Percentiles rank a stretch among this genome's conserved stretches.
Evolutionary conservation across 805 yeast species (phyloP).

Genomic region (Pichia heedii): DNA sequence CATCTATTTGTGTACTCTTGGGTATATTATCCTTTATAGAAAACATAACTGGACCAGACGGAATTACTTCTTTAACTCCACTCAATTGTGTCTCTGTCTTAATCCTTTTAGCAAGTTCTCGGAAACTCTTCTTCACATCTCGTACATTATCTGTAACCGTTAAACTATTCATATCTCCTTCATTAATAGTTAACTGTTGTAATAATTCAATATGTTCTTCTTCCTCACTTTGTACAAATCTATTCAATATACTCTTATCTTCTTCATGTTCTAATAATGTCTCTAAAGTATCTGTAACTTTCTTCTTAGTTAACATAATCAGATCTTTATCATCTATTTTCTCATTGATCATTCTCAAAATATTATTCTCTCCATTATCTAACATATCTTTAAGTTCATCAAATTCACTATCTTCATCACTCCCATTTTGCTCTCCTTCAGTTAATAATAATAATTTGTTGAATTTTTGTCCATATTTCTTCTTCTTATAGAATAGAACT

Average conservation of each 20-base stretch:
- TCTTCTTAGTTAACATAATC: slow-evolving; percentile 62
- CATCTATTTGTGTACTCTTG: background rate
- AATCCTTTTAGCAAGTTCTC: slow-evolving; percentile 22
- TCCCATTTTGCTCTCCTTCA: slow-evolving; percentile 25
- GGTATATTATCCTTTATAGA: background rate
- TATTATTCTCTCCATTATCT: slow-evolving; percentile 13
- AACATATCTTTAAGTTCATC: background rate
- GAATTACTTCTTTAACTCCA: background rate
- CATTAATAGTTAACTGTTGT: slow-evolving; percentile 32
- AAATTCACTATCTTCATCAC: slow-evolving; percentile 21
- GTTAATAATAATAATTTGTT: background rate
- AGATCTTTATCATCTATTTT: slow-evolving; percentile 56
- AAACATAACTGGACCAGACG: background rate
- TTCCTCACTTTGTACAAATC: slow-evolving; percentile 51
- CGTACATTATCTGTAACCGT: slow-evolving; percentile 7
- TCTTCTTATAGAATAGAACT: slow-evolving; percentile 51
- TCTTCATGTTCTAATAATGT: slow-evolving; percentile 66
- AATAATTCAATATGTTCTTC: slow-evolving; percentile 42
- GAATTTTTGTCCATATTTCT: slow-evolving; percentile 12
- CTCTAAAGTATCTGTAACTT: slow-evolving; percentile 64
- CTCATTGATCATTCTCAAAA: slow-evolving; percentile 49
- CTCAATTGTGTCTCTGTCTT: slow-evolving; percentile 15
- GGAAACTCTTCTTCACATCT: slow-evolving; percentile 24
- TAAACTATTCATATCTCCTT: slow-evolving; percentile 2
- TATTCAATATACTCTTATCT: slow-evolving; percentile 61